phyloP scores from a whole-genome alignment of 129 eudicot genomes.

The Silybum marianum region DNA sequence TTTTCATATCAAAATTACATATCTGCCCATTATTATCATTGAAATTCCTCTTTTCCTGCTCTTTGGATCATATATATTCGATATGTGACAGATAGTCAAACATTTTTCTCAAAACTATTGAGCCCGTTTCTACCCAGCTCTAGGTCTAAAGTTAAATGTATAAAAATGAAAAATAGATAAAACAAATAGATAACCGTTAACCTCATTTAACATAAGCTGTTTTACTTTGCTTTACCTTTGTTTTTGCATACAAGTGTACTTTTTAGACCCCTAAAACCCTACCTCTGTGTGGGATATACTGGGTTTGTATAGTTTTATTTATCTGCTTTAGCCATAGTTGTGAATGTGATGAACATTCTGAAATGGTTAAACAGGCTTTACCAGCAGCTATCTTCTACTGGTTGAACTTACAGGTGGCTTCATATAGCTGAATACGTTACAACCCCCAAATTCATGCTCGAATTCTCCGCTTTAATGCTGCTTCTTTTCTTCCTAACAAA shows the following conservation, averaged over 20 bases:
- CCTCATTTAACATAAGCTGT: not conserved
- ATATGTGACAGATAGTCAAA: not conserved
- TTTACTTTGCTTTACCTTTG: not conserved
- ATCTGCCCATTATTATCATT: not conserved
- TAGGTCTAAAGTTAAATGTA: not conserved
- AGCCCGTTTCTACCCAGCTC: not conserved
- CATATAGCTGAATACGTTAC: constrained; percentile 37
- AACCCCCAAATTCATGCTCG: constrained; percentile 55
- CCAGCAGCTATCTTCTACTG: constrained; percentile 99
- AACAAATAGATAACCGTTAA: too few relatives aligned
- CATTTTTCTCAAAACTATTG: not conserved
- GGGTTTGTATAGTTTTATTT: not conserved
- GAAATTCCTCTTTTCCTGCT: not conserved
- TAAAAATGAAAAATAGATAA: not conserved
- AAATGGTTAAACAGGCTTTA: constrained; percentile 92
- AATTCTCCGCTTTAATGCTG: constrained; percentile 58
- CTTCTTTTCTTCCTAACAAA: constrained; percentile 64
- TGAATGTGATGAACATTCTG: constrained; percentile 69
- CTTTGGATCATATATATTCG: not conserved
- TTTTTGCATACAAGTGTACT: constrained; percentile 17
- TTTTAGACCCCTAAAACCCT: not conserved
- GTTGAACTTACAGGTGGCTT: constrained; percentile 99
- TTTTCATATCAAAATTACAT: not conserved
- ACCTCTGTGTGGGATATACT: not conserved
- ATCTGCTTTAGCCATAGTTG: constrained; percentile 34